Evolutionary conservation across 2,329 filamentous ascomycete genomes (phyloP), one percentile per base, ranked within the genome.

Genomic region (Alternaria brassicicola): DNA sequence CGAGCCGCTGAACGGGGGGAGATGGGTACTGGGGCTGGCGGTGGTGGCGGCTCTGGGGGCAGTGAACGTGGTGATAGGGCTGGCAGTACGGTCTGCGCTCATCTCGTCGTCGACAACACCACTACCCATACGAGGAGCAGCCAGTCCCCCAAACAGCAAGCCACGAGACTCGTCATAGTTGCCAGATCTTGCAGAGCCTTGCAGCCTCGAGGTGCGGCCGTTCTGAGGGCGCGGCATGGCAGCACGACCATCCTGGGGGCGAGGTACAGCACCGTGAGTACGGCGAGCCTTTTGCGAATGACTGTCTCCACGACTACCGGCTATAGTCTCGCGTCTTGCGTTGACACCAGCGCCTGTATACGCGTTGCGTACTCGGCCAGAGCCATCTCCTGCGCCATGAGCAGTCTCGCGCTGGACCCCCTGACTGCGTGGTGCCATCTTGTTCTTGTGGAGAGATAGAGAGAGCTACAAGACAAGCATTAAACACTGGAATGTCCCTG

Each of bases 311-410:
- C 39, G 26, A 48, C 28, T 25, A 25, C 26, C 31, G 28, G 9
- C 28, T 30, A 9, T 15, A 21, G 21, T 30, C 0, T 39, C 15
- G 28, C 52, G 38, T 19, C 38, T 45, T 4, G 26, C n/a, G 13
- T 45, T 47, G 28, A 62, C 13, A 13, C 59, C 56, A 9, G 59
- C 56, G 4, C 53, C 57, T 8, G 56, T 60, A 15, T 56, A 31
- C 3, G 56, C 31, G 19, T 49, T 52, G 25, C 39, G 55, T 12
- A 13, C 31, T 5, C 23, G 46, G 13, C 35, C 39, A 3, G 31
- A n/a, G 7, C 3, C 15, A 17, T 50, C 36, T 19, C 30, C 21
- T 12, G 19, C 23, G 23, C 28, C 10, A 7, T 15, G 9, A 21
- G 5, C 15, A 21, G 5, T 17, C 13, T n/a, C 15, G 17, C 23